Conservation (phyloP, 441 rosid species). For the Pelargonium citronellum region DNA sequence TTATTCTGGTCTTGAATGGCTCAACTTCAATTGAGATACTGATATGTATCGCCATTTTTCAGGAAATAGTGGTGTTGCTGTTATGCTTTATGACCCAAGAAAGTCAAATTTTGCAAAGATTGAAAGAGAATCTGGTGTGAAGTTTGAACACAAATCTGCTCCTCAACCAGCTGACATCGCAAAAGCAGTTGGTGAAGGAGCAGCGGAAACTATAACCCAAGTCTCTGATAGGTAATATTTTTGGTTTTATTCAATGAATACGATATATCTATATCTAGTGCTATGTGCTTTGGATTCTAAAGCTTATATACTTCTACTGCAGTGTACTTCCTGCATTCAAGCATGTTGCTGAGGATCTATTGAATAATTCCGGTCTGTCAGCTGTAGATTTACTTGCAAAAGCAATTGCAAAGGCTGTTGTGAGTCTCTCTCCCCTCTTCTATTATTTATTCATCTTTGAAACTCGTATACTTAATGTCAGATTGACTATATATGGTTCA, state of each 20-base stretch:
- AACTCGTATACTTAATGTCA: neutral
- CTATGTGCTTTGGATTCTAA: slow-evolving; percentile 9
- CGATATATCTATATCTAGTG: neutral
- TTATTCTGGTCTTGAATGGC: neutral
- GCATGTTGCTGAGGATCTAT: slow-evolving; percentile 64
- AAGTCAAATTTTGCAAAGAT: slow-evolving; percentile 62
- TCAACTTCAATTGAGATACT: slow-evolving; percentile 17
- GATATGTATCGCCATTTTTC: slow-evolving; percentile 13
- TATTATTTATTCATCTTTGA: neutral
- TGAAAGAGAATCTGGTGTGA: slow-evolving; percentile 74
- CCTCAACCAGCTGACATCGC: slow-evolving; percentile 77
- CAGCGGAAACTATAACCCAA: slow-evolving; percentile 59
- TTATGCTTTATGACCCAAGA: slow-evolving; percentile 78
- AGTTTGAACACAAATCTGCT: slow-evolving; percentile 74
- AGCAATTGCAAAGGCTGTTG: slow-evolving; percentile 83
- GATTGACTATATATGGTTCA: neutral
- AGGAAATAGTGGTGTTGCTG: slow-evolving; percentile 95
- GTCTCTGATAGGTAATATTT: slow-evolving; percentile 69
- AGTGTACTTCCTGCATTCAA: slow-evolving; percentile 88
- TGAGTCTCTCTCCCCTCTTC: slow-evolving; percentile 28
- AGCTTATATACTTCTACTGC: slow-evolving; percentile 23
- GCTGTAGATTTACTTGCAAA: slow-evolving; percentile 75
- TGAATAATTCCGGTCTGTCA: slow-evolving; percentile 63
- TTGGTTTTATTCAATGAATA: neutral
- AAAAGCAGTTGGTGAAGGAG: slow-evolving; percentile 58